Base-by-base conservation (phyloP, 345 rosid species). In the Pistacia vera region DNA sequence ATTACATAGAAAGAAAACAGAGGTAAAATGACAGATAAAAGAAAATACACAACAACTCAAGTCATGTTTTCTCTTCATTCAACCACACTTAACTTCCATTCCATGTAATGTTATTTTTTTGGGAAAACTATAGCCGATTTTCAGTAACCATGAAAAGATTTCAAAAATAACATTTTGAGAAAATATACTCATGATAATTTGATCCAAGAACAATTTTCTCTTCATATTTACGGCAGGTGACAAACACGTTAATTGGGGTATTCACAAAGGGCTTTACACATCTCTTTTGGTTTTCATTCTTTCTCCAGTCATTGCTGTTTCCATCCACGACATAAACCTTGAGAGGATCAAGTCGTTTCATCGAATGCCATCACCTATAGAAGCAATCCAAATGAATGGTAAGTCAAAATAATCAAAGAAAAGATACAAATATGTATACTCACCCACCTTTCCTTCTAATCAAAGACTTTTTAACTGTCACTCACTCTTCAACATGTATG, bases 281-380 rank as follows among this genome's bases (percentile, higher is more conserved):
- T 79, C 79, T 70, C 71, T 54, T 64, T 74, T 51, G 49, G 44
- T 44, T 28, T 48, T 55, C 51, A 48, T 62, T 72, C 63, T 68
- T 36, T 65, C 78, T 79, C 66, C 61, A 46, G 68, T 25, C 12
- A 17, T 56, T n/a, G 74, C 48, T 35, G 68, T 73, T 72, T 73
- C 82, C 90, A 81, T 87, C 82, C 76, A 59, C 80, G 68, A 75
- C 80, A 4, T 8, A 49, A 63, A 58, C 80, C 83, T 79, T 72
- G 4, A 54, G 63, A 71, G 61, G 78, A 76, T 88, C 81, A 89
- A 25, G 86, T 79, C 54, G 90, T 81, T 79, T 91, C 95, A 87
- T 91, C 86, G 57, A 91, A 91, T 66, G 55, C 78, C 93, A 91
- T 86, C 76, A 78, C 88, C 95, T 91, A 68, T 0, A 79, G 35